phyloP scores from a whole-genome alignment of 306 rosid species.

The Cicer cuneatum region DNA sequence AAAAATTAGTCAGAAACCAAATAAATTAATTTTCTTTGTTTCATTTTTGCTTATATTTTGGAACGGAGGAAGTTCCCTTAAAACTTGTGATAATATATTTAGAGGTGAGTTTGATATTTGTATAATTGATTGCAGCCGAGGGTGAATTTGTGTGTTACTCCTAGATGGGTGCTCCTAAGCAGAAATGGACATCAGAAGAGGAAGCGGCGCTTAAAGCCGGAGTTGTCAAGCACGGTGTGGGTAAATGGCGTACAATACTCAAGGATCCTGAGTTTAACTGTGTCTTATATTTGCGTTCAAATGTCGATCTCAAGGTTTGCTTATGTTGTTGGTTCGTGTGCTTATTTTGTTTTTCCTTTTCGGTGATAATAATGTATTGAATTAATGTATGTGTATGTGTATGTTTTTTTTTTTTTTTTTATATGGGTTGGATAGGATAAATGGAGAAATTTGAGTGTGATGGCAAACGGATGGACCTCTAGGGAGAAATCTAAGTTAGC shows the following conservation, averaged over 20 bases:
- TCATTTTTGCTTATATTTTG: too few relatives aligned
- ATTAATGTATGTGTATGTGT: slow-evolving; percentile 32
- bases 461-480: slow-evolving; percentile 95
- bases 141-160: slow-evolving; percentile 41
- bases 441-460: slow-evolving; percentile 96
- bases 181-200: slow-evolving; percentile 92
- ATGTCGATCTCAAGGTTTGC: slow-evolving; percentile 95
- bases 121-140: slow-evolving; percentile 48
- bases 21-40: too few relatives aligned
- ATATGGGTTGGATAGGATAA: slow-evolving; percentile 68
- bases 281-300: slow-evolving; percentile 84
- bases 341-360: slow-evolving; percentile 33
- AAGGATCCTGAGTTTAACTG: slow-evolving; percentile 86
- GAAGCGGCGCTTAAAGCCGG: slow-evolving; percentile 97
- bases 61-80: too few relatives aligned
- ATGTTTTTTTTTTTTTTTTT: slow-evolving; percentile 39
- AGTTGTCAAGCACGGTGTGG: slow-evolving; percentile 94
- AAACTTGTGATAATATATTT: slow-evolving; percentile 19
- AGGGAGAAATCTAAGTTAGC: slow-evolving; percentile 81
- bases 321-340: slow-evolving; percentile 30
- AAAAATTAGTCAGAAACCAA: too few relatives aligned
- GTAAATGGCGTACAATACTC: slow-evolving; percentile 97
- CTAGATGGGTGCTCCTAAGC: slow-evolving; percentile 97
- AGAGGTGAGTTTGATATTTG: slow-evolving; percentile 24
- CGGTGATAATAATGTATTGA: neutral